Conservation (phyloP, 371 early-diverging fungal genomes). For the Entomophthora muscae region DNA sequence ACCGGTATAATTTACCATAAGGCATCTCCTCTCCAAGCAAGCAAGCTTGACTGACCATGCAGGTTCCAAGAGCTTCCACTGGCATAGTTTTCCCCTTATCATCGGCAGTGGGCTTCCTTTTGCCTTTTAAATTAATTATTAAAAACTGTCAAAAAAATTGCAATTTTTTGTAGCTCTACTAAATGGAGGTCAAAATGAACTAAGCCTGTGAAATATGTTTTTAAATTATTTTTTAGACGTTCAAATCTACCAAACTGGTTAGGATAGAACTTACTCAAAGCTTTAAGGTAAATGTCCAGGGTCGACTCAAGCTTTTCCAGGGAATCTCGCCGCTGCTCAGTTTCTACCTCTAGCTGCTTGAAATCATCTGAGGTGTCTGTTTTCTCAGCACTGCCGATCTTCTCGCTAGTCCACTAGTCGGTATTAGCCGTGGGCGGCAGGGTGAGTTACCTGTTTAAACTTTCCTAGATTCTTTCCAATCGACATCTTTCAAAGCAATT, state of each 20-base stretch:
- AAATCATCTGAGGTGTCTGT: conserved; percentile 14
- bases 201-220: too few relatives aligned
- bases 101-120: conserved; percentile 32
- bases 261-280: conserved; percentile 17
- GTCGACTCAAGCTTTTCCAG: conserved; percentile 9
- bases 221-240: too few relatives aligned
- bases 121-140: too few relatives aligned
- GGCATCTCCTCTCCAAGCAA: conserved; percentile 31
- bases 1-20: conserved; percentile 23
- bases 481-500: conserved; percentile 4
- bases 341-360: conserved; percentile 10
- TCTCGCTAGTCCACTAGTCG: conserved; percentile 13
- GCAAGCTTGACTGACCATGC: conserved; percentile 34
- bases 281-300: conserved; percentile 10
- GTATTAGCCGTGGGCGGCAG: not conserved
- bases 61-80: conserved; percentile 34
- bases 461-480: conserved; percentile 7
- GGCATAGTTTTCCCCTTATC: conserved; percentile 39
- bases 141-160: conserved; percentile 13
- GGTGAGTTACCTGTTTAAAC: conserved; percentile 1
- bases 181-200: too few relatives aligned
- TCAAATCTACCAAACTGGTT: conserved; percentile 18
- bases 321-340: conserved; percentile 10
- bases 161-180: not conserved
- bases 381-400: conserved; percentile 10